Evolutionary conservation across 1,284 basidiomycete species (phyloP).

Genomic region (Apiotrichum brassicae): DNA sequence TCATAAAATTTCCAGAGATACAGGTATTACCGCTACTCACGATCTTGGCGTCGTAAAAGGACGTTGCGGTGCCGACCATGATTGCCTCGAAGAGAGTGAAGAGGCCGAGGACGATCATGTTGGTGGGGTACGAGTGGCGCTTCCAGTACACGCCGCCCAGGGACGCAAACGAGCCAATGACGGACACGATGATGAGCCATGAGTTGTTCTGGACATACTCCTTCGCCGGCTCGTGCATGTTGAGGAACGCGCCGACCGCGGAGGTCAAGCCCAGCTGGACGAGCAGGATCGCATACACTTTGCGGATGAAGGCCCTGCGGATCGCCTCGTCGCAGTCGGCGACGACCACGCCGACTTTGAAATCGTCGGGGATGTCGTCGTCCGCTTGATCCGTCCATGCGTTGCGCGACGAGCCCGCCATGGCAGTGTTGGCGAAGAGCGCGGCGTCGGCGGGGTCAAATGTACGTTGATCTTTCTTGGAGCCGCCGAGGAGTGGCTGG

Average conservation of each 20-base stretch:
- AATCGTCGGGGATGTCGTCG: slow-evolving; percentile 43
- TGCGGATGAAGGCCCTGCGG: slow-evolving; percentile 45
- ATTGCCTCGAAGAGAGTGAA: slow-evolving; percentile 50
- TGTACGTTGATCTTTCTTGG: neutral
- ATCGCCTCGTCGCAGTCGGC: slow-evolving; percentile 45
- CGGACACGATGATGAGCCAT: slow-evolving; percentile 44
- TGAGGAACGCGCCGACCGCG: slow-evolving; percentile 28
- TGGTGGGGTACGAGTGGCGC: slow-evolving; percentile 47
- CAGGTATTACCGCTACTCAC: slow-evolving; percentile 21
- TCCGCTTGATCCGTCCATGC: slow-evolving; percentile 42
- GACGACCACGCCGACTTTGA: slow-evolving; percentile 45
- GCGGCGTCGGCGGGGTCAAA: slow-evolving; percentile 11
- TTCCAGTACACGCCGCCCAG: slow-evolving; percentile 45
- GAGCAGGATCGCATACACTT: slow-evolving; percentile 45
- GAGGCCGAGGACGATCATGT: slow-evolving; percentile 50
- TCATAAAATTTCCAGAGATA: neutral
- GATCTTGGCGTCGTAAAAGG: slow-evolving; percentile 42
- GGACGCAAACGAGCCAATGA: slow-evolving; percentile 42
- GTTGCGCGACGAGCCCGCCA: slow-evolving; percentile 17
- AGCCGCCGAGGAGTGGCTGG: slow-evolving; percentile 26
- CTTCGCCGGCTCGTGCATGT: slow-evolving; percentile 21
- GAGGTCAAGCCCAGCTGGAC: slow-evolving; percentile 40
- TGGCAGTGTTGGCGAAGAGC: slow-evolving; percentile 14
- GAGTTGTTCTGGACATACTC: slow-evolving; percentile 38
- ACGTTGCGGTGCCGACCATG: slow-evolving; percentile 48